phyloP scores from a whole-genome alignment of 441 rosid genomes.

The Brassica hybrid region DNA sequence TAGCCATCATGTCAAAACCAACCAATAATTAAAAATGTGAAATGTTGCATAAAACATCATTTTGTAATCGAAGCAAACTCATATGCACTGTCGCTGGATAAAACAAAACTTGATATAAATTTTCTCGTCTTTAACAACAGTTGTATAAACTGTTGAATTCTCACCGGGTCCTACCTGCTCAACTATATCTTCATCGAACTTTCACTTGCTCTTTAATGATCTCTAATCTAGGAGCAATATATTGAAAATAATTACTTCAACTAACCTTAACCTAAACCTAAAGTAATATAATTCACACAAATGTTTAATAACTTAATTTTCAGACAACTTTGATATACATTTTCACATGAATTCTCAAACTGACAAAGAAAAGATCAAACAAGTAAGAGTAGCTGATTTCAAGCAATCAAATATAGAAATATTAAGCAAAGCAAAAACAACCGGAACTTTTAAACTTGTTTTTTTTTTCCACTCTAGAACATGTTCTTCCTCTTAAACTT shows the following conservation, averaged over 20 bases:
- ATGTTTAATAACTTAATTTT: background rate
- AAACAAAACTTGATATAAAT: background rate
- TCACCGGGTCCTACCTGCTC: too few species aligned
- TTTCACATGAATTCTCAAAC: background rate
- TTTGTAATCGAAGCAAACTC: background rate
- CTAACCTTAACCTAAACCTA: background rate
- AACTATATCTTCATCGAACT: too few species aligned
- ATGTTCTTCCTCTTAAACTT: slow-evolving; percentile 22
- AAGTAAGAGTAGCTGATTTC: background rate
- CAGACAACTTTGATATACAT: background rate
- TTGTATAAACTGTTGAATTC: too few species aligned
- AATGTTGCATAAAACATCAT: background rate
- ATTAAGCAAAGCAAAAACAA: background rate
- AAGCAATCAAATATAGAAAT: background rate
- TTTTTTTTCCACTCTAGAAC: slow-evolving; percentile 24
- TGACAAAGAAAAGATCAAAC: background rate
- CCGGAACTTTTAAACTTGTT: background rate
- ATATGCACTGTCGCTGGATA: background rate
- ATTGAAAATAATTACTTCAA: slow-evolving; percentile 1
- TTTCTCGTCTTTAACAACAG: too few species aligned
- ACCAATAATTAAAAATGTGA: background rate
- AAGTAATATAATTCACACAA: background rate
- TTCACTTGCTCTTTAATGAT: too few species aligned
- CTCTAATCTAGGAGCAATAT: background rate
- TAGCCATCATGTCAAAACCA: too few species aligned